phyloP scores from a whole-genome alignment of 2,329 filamentous ascomycete genomes.

The Scedosporium dehoogii region DNA sequence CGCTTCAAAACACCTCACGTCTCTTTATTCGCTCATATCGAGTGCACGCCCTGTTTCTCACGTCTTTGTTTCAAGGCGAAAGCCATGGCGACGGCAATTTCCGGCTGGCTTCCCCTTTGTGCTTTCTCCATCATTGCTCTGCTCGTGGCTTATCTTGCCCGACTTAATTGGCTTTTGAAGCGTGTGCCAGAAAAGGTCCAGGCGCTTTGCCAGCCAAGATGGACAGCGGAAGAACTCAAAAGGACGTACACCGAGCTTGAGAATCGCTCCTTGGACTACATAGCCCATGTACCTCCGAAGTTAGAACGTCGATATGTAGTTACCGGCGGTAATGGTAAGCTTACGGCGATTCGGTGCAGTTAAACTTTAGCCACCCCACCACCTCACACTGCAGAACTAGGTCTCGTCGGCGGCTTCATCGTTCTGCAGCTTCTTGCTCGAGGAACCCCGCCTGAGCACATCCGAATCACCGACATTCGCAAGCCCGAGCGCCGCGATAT shows the following conservation, averaged over 20 bases:
- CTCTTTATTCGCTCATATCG: too few species aligned
- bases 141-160: not conserved
- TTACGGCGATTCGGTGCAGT: not conserved
- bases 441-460: conserved; percentile 34
- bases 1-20: too few species aligned
- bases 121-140: too few species aligned
- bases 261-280: conserved; percentile 23
- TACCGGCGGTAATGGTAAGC: conserved; percentile 31
- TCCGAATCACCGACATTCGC: conserved; percentile 41
- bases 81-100: too few species aligned
- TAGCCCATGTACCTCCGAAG: conserved; percentile 25
- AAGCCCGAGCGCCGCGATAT: conserved; percentile 31
- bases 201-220: conserved; percentile 10
- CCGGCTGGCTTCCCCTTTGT: too few species aligned
- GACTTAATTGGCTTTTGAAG: not conserved
- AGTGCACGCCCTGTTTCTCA: too few species aligned
- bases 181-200: not conserved
- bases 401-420: conserved; percentile 43
- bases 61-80: too few species aligned
- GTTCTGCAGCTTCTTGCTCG: conserved; percentile 42
- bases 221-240: conserved; percentile 23
- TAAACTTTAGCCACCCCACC: not conserved
- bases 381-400: conserved; percentile 17
- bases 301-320: conserved; percentile 30
- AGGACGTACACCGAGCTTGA: conserved; percentile 23